Evolutionary conservation across 176 grass and related monocot genomes (phyloP).

Genomic region (Avena sativa): DNA sequence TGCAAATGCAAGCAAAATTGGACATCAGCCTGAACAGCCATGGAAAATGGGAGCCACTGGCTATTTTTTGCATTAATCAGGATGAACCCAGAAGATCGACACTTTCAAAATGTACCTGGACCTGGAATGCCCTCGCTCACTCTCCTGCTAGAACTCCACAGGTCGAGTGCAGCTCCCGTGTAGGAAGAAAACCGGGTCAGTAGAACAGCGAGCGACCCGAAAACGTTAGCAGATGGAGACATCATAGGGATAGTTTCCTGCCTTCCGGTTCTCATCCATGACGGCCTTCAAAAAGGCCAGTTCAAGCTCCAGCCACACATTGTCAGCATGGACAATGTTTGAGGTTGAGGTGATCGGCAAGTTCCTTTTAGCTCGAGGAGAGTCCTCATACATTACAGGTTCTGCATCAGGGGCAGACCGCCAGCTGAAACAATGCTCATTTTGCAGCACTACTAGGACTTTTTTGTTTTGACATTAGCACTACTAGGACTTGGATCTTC

Average conservation of each 20-base stretch:
- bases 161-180: conserved; percentile 77
- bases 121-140: conserved; percentile 68
- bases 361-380: conserved; percentile 60
- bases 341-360: conserved; percentile 63
- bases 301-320: conserved; percentile 84
- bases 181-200: not conserved
- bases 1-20: not conserved
- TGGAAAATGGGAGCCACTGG: conserved; percentile 9
- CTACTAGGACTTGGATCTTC: conserved; percentile 76
- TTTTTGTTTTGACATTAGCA: conserved; percentile 26
- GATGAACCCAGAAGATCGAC: not conserved
- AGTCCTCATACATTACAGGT: conserved; percentile 65
- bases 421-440: conserved; percentile 83
- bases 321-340: conserved; percentile 78
- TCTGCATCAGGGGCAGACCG: conserved; percentile 81
- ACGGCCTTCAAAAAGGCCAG: conserved; percentile 93
- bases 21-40: not conserved
- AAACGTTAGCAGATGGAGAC: not conserved
- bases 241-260: conserved; percentile 20
- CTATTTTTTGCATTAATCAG: not conserved
- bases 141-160: conserved; percentile 77
- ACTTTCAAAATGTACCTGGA: conserved; percentile 65
- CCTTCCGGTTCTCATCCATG: conserved; percentile 89
- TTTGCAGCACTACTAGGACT: conserved; percentile 77
- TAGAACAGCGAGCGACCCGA: too few species aligned